Conservation (phyloP, 345 rosid genomes). For the Linum trigynum region DNA sequence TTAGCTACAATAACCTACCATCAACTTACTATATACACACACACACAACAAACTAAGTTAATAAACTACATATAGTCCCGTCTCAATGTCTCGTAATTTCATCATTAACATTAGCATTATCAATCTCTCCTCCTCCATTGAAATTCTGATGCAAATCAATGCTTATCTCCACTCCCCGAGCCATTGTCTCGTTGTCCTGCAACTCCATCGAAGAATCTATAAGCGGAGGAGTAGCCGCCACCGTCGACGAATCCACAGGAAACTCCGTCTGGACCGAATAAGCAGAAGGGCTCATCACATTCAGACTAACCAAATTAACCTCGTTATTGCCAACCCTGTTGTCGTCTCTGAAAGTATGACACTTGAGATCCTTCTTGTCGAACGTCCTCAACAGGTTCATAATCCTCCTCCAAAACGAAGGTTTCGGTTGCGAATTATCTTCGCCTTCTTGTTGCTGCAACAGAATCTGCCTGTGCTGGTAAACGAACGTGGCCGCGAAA, state of each 20-base stretch:
- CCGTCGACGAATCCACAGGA: neutral
- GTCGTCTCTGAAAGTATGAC: neutral
- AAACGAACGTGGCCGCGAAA: neutral
- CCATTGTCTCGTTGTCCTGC: too few relatives aligned
- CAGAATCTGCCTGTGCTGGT: neutral
- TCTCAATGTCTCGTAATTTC: too few relatives aligned
- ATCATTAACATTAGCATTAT: too few relatives aligned
- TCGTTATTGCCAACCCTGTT: neutral
- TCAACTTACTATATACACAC: too few relatives aligned
- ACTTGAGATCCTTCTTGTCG: neutral
- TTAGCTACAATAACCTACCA: too few relatives aligned
- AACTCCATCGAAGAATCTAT: too few relatives aligned
- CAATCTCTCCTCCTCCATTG: too few relatives aligned
- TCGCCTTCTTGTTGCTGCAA: neutral
- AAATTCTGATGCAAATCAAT: too few relatives aligned
- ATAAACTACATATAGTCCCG: too few relatives aligned
- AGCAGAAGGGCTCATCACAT: neutral
- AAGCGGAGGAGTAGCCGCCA: too few relatives aligned
- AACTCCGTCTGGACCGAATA: neutral
- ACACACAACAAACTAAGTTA: too few relatives aligned
- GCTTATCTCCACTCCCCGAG: too few relatives aligned
- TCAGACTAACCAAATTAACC: neutral
- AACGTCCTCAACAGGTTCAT: neutral
- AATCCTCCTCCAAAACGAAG: neutral
- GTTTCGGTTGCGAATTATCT: neutral